Evolutionary conservation across 176 grass and related monocot genomes (phyloP), one percentile per base, ranked within the genome.

Genomic region (Pontederia paniculata): DNA sequence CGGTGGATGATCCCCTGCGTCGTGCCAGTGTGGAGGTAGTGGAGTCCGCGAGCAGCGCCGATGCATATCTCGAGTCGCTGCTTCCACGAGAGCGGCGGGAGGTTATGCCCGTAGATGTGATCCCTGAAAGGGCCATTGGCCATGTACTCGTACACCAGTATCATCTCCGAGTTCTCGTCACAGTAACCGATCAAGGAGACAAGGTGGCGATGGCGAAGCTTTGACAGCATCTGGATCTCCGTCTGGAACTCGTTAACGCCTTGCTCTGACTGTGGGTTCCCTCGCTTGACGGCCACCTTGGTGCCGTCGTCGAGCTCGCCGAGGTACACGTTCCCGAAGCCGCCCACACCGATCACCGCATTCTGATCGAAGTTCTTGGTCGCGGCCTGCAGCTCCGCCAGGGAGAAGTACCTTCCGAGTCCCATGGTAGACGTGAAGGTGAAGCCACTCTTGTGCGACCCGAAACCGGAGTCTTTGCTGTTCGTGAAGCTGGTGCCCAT

Each of bases 121-220:
- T 97, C 93, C 12, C 93, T 70, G 77, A 90, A 97, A 0, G 73
- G 71, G 9, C 93, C 93, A 44, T 97, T 83, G 16, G 78, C 80
- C 93, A 97, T 97, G 86, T 88, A 97, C 73, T 97, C 93, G 72
- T 97, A 97, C 0, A 97, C 93, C 0, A 97, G 87, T 77, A 97
- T 97, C 93, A 97, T 97, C 80, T 97, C 86, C 0, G 58, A 15
- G 77, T 90, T 90, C 80, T 97, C 93, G 43, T 97, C 93, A 73
- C 93, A 97, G 63, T 90, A 97, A n/a, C 93, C 93, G 81, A 97
- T 84, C 54, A 97, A 78, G 16, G 93, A 97, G 1, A 97, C 93
- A 1, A 97, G 80, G 83, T 97, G 91, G 0, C 91, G 86, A 70
- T 97, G 93, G 13, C 93, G 86, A 5, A 97, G 93, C 80, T 97